A percentile compares a stretch with the other conserved stretches of the same genome.
These are phyloP conservation scores for Wickerhamomyces queroliae DNA, from an alignment of 805 yeast species.

Conservation along the genomic window DNA sequence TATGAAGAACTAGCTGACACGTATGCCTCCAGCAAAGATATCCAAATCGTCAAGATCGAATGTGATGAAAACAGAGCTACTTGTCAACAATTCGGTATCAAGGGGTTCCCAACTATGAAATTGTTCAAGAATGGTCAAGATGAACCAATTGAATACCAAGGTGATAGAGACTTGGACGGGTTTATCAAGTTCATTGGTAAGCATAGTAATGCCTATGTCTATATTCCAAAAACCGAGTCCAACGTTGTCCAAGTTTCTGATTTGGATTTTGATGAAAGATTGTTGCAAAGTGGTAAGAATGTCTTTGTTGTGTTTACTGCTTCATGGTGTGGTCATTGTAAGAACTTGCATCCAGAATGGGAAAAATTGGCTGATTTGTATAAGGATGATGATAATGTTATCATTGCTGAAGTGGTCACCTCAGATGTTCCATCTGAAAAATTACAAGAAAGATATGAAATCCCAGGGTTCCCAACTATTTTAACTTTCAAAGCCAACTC, in stretches of 20 bases:
- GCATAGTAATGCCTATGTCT: constrained; percentile 27
- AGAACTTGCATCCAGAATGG: constrained; percentile 42
- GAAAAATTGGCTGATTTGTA: constrained; percentile 39
- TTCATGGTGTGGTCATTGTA: constrained; percentile 51
- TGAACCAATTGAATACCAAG: constrained; percentile 58
- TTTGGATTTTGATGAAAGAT: constrained; percentile 29
- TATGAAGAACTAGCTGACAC: constrained; percentile 79
- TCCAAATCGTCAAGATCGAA: constrained; percentile 80
- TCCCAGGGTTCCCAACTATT: constrained; percentile 46
- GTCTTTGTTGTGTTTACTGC: constrained; percentile 37
- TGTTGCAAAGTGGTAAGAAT: constrained; percentile 22
- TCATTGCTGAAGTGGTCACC: constrained; percentile 39
- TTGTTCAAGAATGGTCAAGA: constrained; percentile 73
- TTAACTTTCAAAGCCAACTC: constrained; percentile 37
- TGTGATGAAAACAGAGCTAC: constrained; percentile 86
- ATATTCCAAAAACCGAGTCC: constrained; percentile 19
- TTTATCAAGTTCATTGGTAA: constrained; percentile 59
- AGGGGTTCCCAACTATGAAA: constrained; percentile 89
- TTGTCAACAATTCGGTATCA: constrained; percentile 55
- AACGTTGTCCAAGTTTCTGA: constrained; percentile 21
- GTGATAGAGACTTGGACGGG: constrained; percentile 64
- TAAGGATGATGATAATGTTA: constrained; percentile 29
- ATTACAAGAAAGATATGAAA: constrained; percentile 31
- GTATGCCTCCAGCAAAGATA: constrained; percentile 47
- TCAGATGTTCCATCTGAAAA: constrained; percentile 38